Conservation (phyloP, 2,329 filamentous ascomycete genomes). For the Fusarium hostae region DNA sequence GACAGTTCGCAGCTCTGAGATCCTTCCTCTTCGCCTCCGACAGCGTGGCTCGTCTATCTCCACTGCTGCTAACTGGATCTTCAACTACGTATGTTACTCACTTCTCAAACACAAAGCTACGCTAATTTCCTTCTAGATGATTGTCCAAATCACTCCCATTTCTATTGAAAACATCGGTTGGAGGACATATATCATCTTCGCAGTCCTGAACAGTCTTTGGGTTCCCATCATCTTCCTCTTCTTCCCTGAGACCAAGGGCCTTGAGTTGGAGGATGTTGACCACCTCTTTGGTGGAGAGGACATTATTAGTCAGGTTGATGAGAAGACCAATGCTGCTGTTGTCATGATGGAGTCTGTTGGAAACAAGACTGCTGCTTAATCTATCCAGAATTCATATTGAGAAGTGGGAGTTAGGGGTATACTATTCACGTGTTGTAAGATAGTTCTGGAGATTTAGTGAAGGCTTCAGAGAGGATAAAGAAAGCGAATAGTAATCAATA, state of each 20-base stretch:
- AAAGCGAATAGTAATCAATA: background rate
- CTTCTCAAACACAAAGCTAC: accelerated
- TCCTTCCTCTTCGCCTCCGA: constrained; percentile 47
- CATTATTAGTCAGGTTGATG: constrained; percentile 22
- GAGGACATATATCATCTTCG: constrained; percentile 63
- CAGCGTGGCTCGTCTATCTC: constrained; percentile 49
- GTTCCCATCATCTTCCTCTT: constrained; percentile 53
- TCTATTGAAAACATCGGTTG: constrained; percentile 55
- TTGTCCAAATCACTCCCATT: constrained; percentile 37
- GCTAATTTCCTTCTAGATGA: background rate
- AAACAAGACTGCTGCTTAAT: background rate
- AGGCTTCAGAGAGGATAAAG: background rate
- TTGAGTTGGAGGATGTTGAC: constrained; percentile 62
- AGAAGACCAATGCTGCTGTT: constrained; percentile 19
- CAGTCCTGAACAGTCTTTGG: constrained; percentile 50
- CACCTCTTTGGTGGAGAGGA: constrained; percentile 32
- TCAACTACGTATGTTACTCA: constrained; percentile 45
- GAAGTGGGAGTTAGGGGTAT: background rate
- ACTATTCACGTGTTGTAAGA: background rate
- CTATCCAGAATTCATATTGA: background rate
- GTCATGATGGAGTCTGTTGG: constrained; percentile 20
- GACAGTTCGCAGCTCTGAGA: constrained; percentile 43
- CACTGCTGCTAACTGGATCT: constrained; percentile 50
- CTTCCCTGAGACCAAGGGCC: constrained; percentile 59
- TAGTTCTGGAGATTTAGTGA: background rate